Conservation (phyloP, 208 protist species). For the Trypanosoma rangeli region DNA sequence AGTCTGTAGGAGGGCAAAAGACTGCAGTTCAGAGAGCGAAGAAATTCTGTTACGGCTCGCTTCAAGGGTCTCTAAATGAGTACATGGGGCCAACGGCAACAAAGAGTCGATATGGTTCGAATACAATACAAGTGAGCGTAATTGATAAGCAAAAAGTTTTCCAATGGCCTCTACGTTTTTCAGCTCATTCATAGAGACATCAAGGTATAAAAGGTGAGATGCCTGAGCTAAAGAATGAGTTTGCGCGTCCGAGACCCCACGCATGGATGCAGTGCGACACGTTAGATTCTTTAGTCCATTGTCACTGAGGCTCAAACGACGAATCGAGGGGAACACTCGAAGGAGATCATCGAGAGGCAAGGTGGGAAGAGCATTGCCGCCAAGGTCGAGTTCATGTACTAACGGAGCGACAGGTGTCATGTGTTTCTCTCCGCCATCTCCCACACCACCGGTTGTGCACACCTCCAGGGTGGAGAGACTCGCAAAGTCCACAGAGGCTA, state of each 20-base stretch:
- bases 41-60: constrained; percentile 55
- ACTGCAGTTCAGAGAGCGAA: constrained; percentile 32
- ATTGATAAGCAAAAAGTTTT: constrained; percentile 33
- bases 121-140: constrained; percentile 33
- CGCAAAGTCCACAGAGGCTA: constrained; percentile 47
- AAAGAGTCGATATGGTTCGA: constrained; percentile 55
- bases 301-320: constrained; percentile 42
- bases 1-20: constrained; percentile 47
- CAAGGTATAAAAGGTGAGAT: constrained; percentile 34
- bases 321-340: constrained; percentile 46
- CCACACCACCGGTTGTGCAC: background rate
- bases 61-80: constrained; percentile 39
- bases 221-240: constrained; percentile 40
- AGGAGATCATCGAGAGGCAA: constrained; percentile 51
- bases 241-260: constrained; percentile 61
- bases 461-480: constrained; percentile 29
- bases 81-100: constrained; percentile 44
- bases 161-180: constrained; percentile 37
- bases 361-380: constrained; percentile 51
- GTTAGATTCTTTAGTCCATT: constrained; percentile 29
- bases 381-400: constrained; percentile 61
- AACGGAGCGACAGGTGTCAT: constrained; percentile 18
- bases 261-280: constrained; percentile 27
- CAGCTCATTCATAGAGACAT: constrained; percentile 65
- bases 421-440: background rate